phyloP scores from a whole-genome alignment of 1,284 basidiomycete species.

The Ustilago esculenta region DNA sequence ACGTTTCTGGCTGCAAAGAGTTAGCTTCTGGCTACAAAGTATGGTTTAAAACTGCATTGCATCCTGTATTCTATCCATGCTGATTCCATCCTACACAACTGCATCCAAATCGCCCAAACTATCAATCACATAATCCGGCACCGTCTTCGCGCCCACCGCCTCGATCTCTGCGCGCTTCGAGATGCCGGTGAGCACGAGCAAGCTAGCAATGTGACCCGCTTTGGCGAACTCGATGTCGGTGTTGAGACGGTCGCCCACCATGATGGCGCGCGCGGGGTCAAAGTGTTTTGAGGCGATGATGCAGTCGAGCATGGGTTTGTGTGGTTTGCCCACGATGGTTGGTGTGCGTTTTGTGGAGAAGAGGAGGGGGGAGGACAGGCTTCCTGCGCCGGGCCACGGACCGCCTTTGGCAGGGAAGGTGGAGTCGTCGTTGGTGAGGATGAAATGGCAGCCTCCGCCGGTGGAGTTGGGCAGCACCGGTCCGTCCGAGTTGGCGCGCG shows the following conservation, averaged over 20 bases:
- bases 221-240: conserved; percentile 95
- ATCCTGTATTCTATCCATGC: no score
- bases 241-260: conserved; percentile 93
- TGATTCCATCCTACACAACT: conserved; percentile 11
- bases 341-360: conserved; percentile 77
- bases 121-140: conserved; percentile 61
- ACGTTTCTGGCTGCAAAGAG: no score
- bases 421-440: conserved; percentile 91
- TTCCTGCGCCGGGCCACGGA: conserved; percentile 81
- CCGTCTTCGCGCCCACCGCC: conserved; percentile 71
- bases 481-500: conserved; percentile 53
- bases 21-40: no score
- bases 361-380: conserved; percentile 82
- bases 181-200: conserved; percentile 89
- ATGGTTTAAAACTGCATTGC: no score
- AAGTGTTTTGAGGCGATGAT: conserved; percentile 79
- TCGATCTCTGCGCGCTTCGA: conserved; percentile 60
- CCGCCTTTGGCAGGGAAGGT: conserved; percentile 85
- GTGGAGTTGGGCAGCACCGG: conserved; percentile 68
- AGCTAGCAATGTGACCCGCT: conserved; percentile 82
- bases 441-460: conserved; percentile 82
- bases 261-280: conserved; percentile 84
- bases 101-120: conserved; percentile 60
- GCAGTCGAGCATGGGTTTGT: conserved; percentile 90
- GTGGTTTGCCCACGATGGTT: conserved; percentile 87